Percentiles rank a stretch among this genome's conserved stretches.
phyloP scores from a whole-genome alignment of 176 grass and related monocot species.

The Phragmites australis region DNA sequence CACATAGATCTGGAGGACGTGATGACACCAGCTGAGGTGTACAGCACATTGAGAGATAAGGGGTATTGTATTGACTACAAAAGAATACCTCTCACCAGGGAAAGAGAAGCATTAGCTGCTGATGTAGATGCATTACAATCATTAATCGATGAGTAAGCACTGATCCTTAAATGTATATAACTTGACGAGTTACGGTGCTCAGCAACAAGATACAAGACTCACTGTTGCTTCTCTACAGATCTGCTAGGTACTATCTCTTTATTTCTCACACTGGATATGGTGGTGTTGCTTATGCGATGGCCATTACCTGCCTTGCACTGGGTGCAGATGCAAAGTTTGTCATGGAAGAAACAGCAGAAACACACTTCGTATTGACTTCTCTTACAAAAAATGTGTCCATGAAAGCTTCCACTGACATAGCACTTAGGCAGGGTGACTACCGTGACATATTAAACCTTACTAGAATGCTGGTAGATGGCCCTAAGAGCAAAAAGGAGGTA shows the following conservation, averaged over 20 bases:
- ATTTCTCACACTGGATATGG: slow-evolving; percentile 94
- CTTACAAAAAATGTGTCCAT: slow-evolving; percentile 48
- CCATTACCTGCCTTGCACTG: slow-evolving; percentile 80
- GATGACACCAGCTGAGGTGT: slow-evolving; percentile 85
- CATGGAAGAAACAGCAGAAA: slow-evolving; percentile 81
- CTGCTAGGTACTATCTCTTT: slow-evolving; percentile 85
- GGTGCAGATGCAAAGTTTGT: slow-evolving; percentile 79
- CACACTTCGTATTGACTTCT: slow-evolving; percentile 85
- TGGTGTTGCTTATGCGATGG: slow-evolving; percentile 95
- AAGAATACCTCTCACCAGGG: slow-evolving; percentile 91
- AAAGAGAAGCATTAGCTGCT: slow-evolving; percentile 93
- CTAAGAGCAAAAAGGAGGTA: slow-evolving; percentile 95
- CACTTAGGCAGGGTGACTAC: slow-evolving; percentile 85
- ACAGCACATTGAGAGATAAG: slow-evolving; percentile 57
- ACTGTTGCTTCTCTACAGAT: slow-evolving; percentile 58
- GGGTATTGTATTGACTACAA: slow-evolving; percentile 80
- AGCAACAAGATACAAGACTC: slow-evolving; percentile 14
- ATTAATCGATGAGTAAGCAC: slow-evolving; percentile 65
- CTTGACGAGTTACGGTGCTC: slow-evolving; percentile 11
- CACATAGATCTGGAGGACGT: slow-evolving; percentile 72
- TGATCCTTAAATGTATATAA: slow-evolving; percentile 18
- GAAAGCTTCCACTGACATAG: slow-evolving; percentile 52
- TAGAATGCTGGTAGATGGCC: slow-evolving; percentile 85
- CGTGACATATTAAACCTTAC: slow-evolving; percentile 97
- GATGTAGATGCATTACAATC: slow-evolving; percentile 96